Base-by-base conservation (phyloP, 257 asterid genomes). In the Striga asiatica region DNA sequence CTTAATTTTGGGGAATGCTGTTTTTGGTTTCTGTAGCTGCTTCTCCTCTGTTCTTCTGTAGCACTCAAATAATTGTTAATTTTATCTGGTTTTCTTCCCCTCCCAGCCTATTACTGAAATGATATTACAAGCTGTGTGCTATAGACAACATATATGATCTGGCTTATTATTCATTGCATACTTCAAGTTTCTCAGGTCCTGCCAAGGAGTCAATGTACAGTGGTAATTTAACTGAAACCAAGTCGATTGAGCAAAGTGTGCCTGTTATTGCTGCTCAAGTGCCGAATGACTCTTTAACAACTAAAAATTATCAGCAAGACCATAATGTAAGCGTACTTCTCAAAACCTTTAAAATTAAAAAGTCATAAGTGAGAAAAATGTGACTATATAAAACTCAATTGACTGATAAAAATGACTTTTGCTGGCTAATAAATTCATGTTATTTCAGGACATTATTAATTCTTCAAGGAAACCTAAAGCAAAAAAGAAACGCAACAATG, bases 121-220 rank as follows among this genome's bases (percentile, higher is more conserved):
- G 28, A 45, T 50, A 29, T 49, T 46, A 38, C 27, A 46, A 54
- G 28, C 49, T 64, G 22, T 18, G 39, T 53, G 65, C 61, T 57
- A 59, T 29, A 37, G 42, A 37, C 28, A 57, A 29, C 19, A 34
- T 23, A 19, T 58, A 49, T 69, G 61, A 64, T 66, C 67, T 71
- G 76, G 77, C 83, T 81, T 72, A 78, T 74, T 76, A 67, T 81
- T 71, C 66, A 70, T 66, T 70, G 70, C 71, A 65, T 55, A 74
- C 69, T 74, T 80, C 93, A 84, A 84, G 94, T 73, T 82, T 86
- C 85, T 76, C 97, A 92, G 97, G 94, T 85, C 79, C 76, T 73
- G 65, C 76, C 56, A 75, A 71, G 80, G 84, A 82, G 79, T 62
- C 84, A 52, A 67, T 64, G 60, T 53, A 57, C 71, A 56, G 58